Base-by-base conservation (phyloP, 1,284 basidiomycete species). In the Malassezia slooffiae region DNA sequence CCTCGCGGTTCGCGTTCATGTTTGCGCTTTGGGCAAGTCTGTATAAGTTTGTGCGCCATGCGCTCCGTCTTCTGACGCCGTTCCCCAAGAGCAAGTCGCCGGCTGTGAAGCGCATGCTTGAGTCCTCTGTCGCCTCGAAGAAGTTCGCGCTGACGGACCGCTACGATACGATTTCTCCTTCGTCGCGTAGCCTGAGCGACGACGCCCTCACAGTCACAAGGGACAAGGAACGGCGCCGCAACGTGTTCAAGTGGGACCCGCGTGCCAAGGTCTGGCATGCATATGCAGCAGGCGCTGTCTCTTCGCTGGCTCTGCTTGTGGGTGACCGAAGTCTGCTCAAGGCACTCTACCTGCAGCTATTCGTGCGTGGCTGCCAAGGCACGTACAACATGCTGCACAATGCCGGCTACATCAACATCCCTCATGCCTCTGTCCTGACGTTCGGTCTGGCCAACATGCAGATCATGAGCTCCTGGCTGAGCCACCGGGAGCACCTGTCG, bases 381-480 rank as follows among this genome's bases (percentile, higher is more conserved):
- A 79, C 80, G 2, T 88, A 82, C 68, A 87, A 87, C 55, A 75
- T 79, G 1, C 79, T 79, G 52, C 79, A 82, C 9, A 74, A 74
- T 1, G 77, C 76, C 57, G 60, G 65, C 5, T 69, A 80, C 20
- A 75, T 65, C 45, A 74, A 75, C 38, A 77, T 97, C 12, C 90
- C 89, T 0, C 75, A 88, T 66, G 90, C 90, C 7, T 83, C 83
- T 44, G 76, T 87, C 0, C 70, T 93, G 15, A 76, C 89, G 8
- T 95, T 95, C 62, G 77, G 81, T 9, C 61, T 89, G 2, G 83
- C 82, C 15, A 91, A 82, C 61, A 82, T 81, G 8, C 88, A 93
- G 44, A 65, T 67, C 48, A 77, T 90, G 72, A 90, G 86, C 66
- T 80, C 77, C 0, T 87, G 82, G 72, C 74, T 91, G 22, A 70